A percentile compares a stretch with the other conserved stretches of the same genome.
Conservation (phyloP, 2,329 filamentous ascomycete genomes). For the Monilinia laxa region DNA sequence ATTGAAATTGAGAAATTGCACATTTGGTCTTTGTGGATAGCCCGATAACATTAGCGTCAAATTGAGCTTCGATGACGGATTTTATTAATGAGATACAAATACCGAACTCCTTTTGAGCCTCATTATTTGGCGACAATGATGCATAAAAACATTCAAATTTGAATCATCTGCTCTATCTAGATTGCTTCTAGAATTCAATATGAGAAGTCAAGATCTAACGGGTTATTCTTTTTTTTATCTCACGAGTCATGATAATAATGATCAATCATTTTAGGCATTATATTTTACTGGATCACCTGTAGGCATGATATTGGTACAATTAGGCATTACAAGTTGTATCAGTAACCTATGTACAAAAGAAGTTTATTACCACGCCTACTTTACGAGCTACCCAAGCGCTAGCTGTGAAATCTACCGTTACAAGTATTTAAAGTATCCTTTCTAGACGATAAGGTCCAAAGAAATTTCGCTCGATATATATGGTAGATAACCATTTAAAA, state of each 20-base stretch:
- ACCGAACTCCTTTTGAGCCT: constrained; percentile 5
- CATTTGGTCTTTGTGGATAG: not conserved
- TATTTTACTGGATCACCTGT: not conserved
- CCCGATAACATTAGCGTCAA: constrained; percentile 1
- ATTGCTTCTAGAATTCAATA: not conserved
- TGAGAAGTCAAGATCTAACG: not conserved
- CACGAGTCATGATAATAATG: not conserved
- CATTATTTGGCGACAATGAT: not conserved
- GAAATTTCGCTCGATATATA: not conserved
- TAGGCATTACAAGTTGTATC: constrained; percentile 14
- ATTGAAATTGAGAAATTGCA: constrained; percentile 24
- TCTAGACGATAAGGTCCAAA: not conserved
- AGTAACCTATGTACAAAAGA: constrained; percentile 18
- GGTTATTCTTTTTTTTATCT: not conserved
- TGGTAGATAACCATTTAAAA: constrained; percentile 5
- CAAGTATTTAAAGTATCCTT: not conserved
- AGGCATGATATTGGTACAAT: not conserved
- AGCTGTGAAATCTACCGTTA: not conserved
- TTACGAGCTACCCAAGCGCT: constrained; percentile 4
- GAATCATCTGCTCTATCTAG: not conserved
- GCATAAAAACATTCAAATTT: too few relatives aligned
- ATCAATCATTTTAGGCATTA: not conserved
- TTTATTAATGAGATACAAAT: not conserved
- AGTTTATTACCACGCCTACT: constrained; percentile 1
- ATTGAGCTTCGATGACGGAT: constrained; percentile 4